Base-by-base conservation (phyloP, 202 grass and related monocot genomes). In the Saccharum hybrid region DNA sequence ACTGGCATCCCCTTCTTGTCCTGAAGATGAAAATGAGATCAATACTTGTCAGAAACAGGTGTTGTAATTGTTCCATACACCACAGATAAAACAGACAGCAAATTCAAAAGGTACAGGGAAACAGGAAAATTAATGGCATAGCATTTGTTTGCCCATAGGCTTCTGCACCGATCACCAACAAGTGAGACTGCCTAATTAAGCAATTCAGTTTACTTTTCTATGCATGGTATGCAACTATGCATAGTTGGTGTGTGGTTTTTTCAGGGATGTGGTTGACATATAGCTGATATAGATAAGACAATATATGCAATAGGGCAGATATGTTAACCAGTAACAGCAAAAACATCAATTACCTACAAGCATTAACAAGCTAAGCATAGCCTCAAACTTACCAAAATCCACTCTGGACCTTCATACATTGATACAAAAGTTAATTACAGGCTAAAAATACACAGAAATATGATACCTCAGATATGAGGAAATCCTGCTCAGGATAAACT, bases 1-100 rank as follows among this genome's bases (percentile, higher is more conserved):
- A 49, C 69, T 84, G 57, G 18, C 90, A 88, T 93, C 90, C 54
- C 77, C 93, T 82, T 72, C 83, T 91, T 90, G 85, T 23, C 86
- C 88, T 91, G 63, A 60, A 51, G 71, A 22, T 63, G 18, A 41
- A 21, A 73, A 75, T 74, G 10, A 22, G 15, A 72, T 2, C 7
- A n/a, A 72, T 19, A 56, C 22, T 41, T 56, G 77, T 80, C 33
- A 84, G 40, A 22, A 16, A 23, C 30, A 31, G 41, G n/a, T 36
- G 1, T 37, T 51, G 63, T 11, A 52, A 18, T 69, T 77, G 56
- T 36, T 71, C 28, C 3, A 70, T n/a, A 77, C 23, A 64, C n/a
- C 34, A 18, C 22, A 48, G 34, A 63, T 7, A 66, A 23, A 67
- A 49, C 4, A 73, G 43, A n/a, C 19, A 26, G 11, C 15, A 83